These are phyloP conservation scores for Lophiotrema nucula DNA, from an alignment of 495 filamentous ascomycete genomes.

Conservation along the genomic window DNA sequence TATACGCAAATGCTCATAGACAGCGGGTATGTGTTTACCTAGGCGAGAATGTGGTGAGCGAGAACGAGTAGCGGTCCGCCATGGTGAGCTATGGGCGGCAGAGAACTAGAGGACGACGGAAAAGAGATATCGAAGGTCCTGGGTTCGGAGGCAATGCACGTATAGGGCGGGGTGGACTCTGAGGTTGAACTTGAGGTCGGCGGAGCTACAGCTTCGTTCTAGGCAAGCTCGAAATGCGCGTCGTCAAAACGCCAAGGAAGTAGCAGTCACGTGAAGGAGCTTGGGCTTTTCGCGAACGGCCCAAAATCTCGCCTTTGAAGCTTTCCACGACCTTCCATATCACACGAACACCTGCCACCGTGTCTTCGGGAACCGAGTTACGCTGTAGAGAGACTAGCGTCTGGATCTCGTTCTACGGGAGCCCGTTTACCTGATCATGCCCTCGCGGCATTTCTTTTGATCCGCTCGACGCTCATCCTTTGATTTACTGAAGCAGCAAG, in stretches of 20 bases:
- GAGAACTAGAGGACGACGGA: neutral
- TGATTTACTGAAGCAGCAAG: neutral
- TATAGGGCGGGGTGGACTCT: neutral
- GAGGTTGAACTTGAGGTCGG: neutral
- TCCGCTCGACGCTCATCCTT: too few relatives aligned
- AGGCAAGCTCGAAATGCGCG: constrained; percentile 31
- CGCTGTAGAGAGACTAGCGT: too few relatives aligned
- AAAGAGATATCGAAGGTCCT: too few relatives aligned
- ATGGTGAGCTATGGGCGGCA: constrained; percentile 53
- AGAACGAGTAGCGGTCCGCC: constrained; percentile 99
- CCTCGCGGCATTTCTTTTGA: neutral
- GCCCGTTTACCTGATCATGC: neutral
- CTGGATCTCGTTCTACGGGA: too few relatives aligned
- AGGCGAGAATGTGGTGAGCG: constrained; percentile 97
- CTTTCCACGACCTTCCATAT: constrained; percentile 12
- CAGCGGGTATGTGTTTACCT: constrained; percentile 61
- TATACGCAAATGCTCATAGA: neutral
- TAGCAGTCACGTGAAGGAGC: constrained; percentile 24
- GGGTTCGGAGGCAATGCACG: neutral
- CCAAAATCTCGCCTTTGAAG: neutral
- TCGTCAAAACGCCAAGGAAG: neutral
- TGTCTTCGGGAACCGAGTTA: too few relatives aligned
- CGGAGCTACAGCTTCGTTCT: constrained; percentile 26
- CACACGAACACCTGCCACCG: constrained; percentile 2
- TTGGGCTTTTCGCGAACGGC: constrained; percentile 6